These are phyloP conservation scores for Fusarium mundagurra DNA, from an alignment of 2,329 filamentous ascomycete species.

Conservation along the genomic window DNA sequence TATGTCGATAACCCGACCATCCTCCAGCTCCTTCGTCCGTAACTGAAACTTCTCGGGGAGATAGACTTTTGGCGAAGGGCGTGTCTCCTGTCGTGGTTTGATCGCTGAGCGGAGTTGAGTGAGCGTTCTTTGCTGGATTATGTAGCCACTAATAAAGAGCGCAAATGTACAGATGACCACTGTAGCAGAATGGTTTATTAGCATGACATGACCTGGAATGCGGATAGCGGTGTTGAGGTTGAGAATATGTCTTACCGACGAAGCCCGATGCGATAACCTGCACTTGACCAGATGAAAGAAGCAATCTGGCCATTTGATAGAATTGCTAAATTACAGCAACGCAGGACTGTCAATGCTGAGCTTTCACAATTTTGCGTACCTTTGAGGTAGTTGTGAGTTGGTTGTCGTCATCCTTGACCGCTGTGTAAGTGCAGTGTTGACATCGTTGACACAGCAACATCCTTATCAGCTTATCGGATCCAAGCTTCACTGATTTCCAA, in stretches of 20 bases:
- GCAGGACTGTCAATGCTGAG: not conserved
- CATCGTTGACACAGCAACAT: constrained; percentile 55
- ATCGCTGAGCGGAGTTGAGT: constrained; percentile 80
- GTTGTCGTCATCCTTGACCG: constrained; percentile 30
- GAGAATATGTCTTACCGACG: constrained; percentile 63
- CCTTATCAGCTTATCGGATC: constrained; percentile 49
- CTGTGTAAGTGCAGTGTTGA: constrained; percentile 32
- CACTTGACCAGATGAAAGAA: constrained; percentile 76
- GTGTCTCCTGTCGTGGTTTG: constrained; percentile 53
- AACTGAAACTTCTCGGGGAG: constrained; percentile 62
- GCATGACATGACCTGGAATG: constrained; percentile 30
- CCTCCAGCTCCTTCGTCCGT: constrained; percentile 56
- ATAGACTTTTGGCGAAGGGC: constrained; percentile 58
- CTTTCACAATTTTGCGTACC: not conserved
- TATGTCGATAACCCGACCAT: constrained; percentile 56
- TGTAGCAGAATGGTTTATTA: constrained; percentile 42
- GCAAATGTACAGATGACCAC: constrained; percentile 82
- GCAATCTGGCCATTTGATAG: constrained; percentile 52
- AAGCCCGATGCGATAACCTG: constrained; percentile 71
- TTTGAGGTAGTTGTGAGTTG: not conserved
- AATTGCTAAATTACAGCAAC: not conserved
- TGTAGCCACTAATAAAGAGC: constrained; percentile 88
- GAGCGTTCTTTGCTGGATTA: constrained; percentile 87
- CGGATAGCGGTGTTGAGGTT: constrained; percentile 10
- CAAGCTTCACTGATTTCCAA: constrained; percentile 31